Evolutionary conservation across 169 alveolate genomes (phyloP), one percentile per base, ranked within the genome.

Genomic region (Plasmodium reichenowi): DNA sequence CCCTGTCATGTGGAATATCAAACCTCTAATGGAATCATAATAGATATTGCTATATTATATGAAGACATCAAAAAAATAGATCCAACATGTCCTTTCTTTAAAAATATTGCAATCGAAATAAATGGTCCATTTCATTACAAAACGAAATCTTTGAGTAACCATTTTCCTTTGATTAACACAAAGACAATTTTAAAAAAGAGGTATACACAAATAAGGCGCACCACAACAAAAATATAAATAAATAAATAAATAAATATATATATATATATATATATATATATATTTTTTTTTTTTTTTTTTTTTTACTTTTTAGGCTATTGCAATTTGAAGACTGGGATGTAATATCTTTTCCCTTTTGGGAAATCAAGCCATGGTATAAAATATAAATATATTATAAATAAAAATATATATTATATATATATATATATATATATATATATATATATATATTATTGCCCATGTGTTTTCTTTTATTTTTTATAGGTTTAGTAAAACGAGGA

Each of bases 51-150:
- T 43, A 83, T 83, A 67, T 63, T 83, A 20, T 50, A 72, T n/a
- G 74, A 83, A 20, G 91, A 83, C 43, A 43, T 83, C 29, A 54
- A 67, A 68, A 83, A 83, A 48, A 43, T 62, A 2, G 17, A 68
- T 20, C 24, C 58, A 1, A 29, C 59, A 8, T 38, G 68, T 48
- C 52, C 68, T 6, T 13, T 29, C 20, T 72, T 83, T 54, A 60
- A 47, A 56, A 48, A 83, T 29, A 68, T 83, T n/a, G 91, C 91
- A 26, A 83, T 83, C 15, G 91, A 83, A 63, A 59, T 83, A 17
- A 83, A 83, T 83, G 91, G 91, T 10, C 91, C 91, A 5, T 83
- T 83, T 48, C 91, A 83, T 63, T 83, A 83, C 62, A 83, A 83
- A 63, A 83, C 91, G 20, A 83, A 47, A 59, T 83, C 91, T 10